Percentiles rank a stretch among this genome's conserved stretches.
Evolutionary conservation across 805 yeast species (phyloP).

Genomic region (Yamadazyma takamatsuzukensis): DNA sequence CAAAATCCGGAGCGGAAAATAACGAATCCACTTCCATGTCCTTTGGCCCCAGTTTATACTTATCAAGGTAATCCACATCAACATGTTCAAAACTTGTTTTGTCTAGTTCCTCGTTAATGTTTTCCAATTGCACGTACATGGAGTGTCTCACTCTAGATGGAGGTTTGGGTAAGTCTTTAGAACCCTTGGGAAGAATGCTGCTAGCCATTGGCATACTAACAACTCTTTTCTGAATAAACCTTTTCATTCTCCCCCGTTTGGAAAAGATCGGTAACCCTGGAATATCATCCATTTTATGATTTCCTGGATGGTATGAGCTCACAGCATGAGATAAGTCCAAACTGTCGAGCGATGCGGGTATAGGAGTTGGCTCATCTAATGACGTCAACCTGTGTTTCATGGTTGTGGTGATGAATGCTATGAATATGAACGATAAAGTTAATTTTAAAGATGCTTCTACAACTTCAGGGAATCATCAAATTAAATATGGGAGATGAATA

Average conservation of each 20-base stretch:
- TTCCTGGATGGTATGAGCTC: constrained; percentile 24
- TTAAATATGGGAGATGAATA: too few species aligned
- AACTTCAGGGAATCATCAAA: too few species aligned
- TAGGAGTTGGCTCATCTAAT: constrained; percentile 21
- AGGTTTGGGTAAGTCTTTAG: constrained; percentile 7
- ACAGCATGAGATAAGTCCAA: constrained; percentile 27
- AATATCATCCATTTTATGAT: constrained; percentile 21
- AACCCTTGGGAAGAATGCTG: constrained; percentile 1
- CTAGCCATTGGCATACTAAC: constrained; percentile 11
- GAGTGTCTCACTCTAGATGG: too few species aligned
- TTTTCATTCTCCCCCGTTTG: constrained; percentile 18
- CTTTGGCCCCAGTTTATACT: too few species aligned
- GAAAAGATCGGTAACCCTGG: constrained; percentile 19
- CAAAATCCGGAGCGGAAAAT: too few species aligned
- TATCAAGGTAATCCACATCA: too few species aligned
- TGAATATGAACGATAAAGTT: too few species aligned
- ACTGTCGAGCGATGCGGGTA: constrained; percentile 19
- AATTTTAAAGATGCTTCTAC: too few species aligned
- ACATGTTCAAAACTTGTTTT: too few species aligned
- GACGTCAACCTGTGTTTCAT: constrained; percentile 20
- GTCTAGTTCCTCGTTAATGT: too few species aligned
- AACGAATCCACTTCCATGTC: too few species aligned
- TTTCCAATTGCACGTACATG: too few species aligned
- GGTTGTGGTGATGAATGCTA: not conserved
- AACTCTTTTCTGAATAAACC: constrained; percentile 12